Evolutionary conservation across 2,329 filamentous ascomycete genomes (phyloP).

Genomic region (Periconia macrospinosa): DNA sequence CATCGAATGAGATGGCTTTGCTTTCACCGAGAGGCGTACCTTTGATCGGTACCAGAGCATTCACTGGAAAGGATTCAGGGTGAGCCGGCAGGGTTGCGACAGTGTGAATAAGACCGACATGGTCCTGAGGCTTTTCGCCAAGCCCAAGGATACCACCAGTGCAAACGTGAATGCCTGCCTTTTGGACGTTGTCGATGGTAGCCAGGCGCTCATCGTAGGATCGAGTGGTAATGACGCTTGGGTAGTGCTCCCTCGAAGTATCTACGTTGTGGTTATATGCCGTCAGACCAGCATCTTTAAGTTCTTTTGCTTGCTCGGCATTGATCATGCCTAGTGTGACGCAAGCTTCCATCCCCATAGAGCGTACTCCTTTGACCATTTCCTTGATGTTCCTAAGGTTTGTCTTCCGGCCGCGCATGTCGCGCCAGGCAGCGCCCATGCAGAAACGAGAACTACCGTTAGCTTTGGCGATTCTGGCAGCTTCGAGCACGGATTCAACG

Average conservation of each 20-base stretch:
- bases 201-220: constrained; percentile 84
- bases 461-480: constrained; percentile 74
- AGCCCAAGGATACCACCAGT: constrained; percentile 86
- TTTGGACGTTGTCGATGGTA: constrained; percentile 77
- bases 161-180: constrained; percentile 88
- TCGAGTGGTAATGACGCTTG: constrained; percentile 80
- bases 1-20: constrained; percentile 73
- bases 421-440: constrained; percentile 92
- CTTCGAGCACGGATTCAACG: constrained; percentile 78
- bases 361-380: constrained; percentile 81
- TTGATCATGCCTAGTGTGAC: constrained; percentile 97
- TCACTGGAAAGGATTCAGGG: constrained; percentile 89
- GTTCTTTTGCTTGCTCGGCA: constrained; percentile 73
- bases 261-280: constrained; percentile 96
- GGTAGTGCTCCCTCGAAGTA: constrained; percentile 87
- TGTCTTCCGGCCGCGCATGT: constrained; percentile 89
- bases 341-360: constrained; percentile 85
- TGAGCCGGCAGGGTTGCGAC: constrained; percentile 78
- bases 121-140: constrained; percentile 77
- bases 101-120: constrained; percentile 80
- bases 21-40: constrained; percentile 80
- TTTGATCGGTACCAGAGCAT: constrained; percentile 87
- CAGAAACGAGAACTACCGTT: constrained; percentile 92
- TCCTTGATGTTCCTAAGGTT: constrained; percentile 79
- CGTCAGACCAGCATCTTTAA: constrained; percentile 81